These are phyloP conservation scores for Solanum medicagineum DNA, from an alignment of 257 asterid genomes.

Conservation along the genomic window DNA sequence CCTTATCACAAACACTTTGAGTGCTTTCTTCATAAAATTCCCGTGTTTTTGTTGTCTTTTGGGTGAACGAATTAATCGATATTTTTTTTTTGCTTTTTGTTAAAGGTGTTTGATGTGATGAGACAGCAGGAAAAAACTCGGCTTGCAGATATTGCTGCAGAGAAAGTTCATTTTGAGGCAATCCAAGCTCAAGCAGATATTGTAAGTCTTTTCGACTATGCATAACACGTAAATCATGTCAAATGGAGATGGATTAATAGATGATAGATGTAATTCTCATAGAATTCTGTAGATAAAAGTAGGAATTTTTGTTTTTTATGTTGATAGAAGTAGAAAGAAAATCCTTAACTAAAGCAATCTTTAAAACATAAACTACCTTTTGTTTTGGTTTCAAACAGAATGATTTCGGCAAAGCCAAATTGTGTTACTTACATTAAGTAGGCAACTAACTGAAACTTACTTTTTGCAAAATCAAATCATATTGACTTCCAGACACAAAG, in stretches of 20 bases:
- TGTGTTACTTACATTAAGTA: neutral
- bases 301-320: neutral
- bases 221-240: neutral
- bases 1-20: constrained; percentile 44
- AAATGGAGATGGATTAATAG: neutral
- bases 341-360: neutral
- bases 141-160: constrained; percentile 64
- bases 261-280: neutral
- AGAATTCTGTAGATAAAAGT: neutral
- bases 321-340: neutral
- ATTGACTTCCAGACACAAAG: neutral
- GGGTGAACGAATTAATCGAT: neutral
- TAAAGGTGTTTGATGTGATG: constrained; percentile 77
- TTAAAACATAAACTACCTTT: neutral
- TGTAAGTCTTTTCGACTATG: constrained; percentile 26
- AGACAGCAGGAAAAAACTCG: constrained; percentile 80
- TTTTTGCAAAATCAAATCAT: neutral
- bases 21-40: neutral
- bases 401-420: neutral
- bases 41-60: neutral
- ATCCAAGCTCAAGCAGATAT: constrained; percentile 72
- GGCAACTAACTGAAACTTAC: neutral
- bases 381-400: neutral
- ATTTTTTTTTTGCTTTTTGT: neutral
- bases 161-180: constrained; percentile 69